Percentiles rank a stretch among this genome's conserved stretches.
These are phyloP conservation scores for Heracleum sosnowskyi DNA, from an alignment of 129 eudicot genomes.

Conservation along the genomic window DNA sequence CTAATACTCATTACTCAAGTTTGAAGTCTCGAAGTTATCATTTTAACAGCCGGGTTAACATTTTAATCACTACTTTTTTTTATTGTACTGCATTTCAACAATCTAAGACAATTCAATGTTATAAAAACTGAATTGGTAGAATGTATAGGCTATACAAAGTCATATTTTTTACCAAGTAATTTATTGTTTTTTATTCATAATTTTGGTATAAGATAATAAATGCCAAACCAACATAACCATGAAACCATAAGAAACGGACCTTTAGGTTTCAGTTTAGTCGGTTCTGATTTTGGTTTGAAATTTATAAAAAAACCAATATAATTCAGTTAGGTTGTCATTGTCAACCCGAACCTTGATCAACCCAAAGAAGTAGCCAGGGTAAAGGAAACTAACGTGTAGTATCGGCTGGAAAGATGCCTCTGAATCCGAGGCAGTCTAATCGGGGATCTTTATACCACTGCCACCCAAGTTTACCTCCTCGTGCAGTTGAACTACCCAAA, in stretches of 20 bases:
- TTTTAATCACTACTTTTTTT: neutral
- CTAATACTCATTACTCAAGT: neutral
- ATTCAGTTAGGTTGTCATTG: neutral
- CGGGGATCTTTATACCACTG: constrained; percentile 78
- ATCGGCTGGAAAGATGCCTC: constrained; percentile 78
- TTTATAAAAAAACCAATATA: neutral
- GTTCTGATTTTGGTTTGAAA: neutral
- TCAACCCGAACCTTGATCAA: neutral
- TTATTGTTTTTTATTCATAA: no score
- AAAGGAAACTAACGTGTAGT: constrained; percentile 36
- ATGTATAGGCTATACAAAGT: neutral
- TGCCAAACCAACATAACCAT: neutral
- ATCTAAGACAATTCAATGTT: neutral
- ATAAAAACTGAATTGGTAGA: neutral
- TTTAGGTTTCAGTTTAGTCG: neutral
- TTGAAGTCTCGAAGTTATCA: neutral
- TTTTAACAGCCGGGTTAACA: neutral
- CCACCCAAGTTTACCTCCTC: constrained; percentile 58
- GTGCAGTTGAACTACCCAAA: constrained; percentile 53
- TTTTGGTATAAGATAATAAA: neutral
- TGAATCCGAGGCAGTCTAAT: constrained; percentile 62
- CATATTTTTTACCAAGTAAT: no score
- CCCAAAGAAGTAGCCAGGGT: neutral
- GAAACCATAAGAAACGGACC: neutral
- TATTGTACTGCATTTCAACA: neutral